Percentiles rank a stretch among this genome's conserved stretches.
phyloP scores from a whole-genome alignment of 129 eudicot species.

The Tagetes erecta region DNA sequence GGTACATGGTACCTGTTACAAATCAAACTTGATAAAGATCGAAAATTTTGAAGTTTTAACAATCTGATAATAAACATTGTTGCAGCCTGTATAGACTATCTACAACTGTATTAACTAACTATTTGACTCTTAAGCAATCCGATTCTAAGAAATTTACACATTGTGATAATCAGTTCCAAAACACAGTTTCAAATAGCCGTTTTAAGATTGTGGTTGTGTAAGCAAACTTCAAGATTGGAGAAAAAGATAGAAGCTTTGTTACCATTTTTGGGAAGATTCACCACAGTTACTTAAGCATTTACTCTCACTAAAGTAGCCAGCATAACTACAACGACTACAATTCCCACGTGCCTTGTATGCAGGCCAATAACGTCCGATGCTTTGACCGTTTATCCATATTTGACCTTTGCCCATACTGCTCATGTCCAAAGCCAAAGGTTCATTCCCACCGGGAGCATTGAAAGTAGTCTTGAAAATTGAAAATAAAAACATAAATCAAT shows the following conservation, averaged over 20 bases:
- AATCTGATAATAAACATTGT: too few relatives aligned
- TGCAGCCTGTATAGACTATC: too few relatives aligned
- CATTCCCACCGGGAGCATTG: constrained; percentile 76
- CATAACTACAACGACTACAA: constrained; percentile 75
- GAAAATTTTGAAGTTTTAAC: too few relatives aligned
- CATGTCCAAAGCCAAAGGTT: constrained; percentile 97
- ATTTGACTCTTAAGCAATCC: too few relatives aligned
- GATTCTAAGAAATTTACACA: too few relatives aligned
- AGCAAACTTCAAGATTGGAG: background rate
- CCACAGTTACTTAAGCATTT: constrained; percentile 89
- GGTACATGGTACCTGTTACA: constrained; percentile 86
- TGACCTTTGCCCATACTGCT: constrained; percentile 97
- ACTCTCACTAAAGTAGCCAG: constrained; percentile 81
- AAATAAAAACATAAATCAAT: background rate
- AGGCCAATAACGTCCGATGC: constrained; percentile 97
- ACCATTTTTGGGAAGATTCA: constrained; percentile 98
- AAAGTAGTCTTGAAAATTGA: constrained; percentile 63
- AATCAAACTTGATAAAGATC: background rate
- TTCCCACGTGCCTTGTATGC: constrained; percentile 80
- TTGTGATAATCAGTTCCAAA: too few relatives aligned
- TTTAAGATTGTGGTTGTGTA: too few relatives aligned
- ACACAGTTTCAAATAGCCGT: too few relatives aligned
- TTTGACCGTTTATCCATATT: constrained; percentile 92
- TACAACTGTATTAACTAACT: too few relatives aligned
- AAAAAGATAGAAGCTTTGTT: constrained; percentile 14